These are phyloP conservation scores for Tillandsia fasciculata DNA, from an alignment of 176 grass and related monocot genomes.

Conservation along the genomic window DNA sequence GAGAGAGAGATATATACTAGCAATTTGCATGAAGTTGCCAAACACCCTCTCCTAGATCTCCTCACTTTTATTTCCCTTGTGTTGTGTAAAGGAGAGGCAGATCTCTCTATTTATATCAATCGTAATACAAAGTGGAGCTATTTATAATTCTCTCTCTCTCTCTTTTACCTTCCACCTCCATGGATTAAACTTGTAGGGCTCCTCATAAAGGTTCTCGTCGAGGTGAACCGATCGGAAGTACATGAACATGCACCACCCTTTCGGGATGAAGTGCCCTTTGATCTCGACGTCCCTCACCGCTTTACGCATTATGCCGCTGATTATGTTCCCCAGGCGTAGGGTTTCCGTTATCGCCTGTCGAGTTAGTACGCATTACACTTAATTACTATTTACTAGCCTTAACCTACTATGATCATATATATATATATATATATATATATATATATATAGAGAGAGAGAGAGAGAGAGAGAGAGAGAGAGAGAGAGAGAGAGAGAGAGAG, in stretches of 20 bases:
- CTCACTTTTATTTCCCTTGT: neutral
- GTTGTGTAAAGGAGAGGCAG: neutral
- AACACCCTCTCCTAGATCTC: neutral
- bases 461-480: too few relatives aligned
- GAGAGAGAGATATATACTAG: neutral
- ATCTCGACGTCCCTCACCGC: slow-evolving; percentile 68
- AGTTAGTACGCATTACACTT: neutral
- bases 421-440: too few relatives aligned
- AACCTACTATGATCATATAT: too few relatives aligned
- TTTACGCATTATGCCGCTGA: slow-evolving; percentile 93
- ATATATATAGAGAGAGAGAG: too few relatives aligned
- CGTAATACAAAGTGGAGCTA: too few relatives aligned
- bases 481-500: too few relatives aligned
- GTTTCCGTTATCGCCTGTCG: slow-evolving; percentile 65
- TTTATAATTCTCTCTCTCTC: neutral
- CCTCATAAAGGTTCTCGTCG: slow-evolving; percentile 45
- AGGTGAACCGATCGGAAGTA: slow-evolving; percentile 97
- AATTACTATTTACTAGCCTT: too few relatives aligned
- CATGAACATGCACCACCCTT: slow-evolving; percentile 82
- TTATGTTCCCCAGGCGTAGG: slow-evolving; percentile 76
- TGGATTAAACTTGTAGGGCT: slow-evolving; percentile 79
- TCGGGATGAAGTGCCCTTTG: slow-evolving; percentile 87
- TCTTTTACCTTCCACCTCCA: slow-evolving; percentile 97
- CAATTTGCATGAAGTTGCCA: neutral
- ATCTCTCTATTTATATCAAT: neutral